Evolutionary conservation across 306 rosid species (phyloP), one percentile per base, ranked within the genome.

Genomic region (Adenanthera pavonina): DNA sequence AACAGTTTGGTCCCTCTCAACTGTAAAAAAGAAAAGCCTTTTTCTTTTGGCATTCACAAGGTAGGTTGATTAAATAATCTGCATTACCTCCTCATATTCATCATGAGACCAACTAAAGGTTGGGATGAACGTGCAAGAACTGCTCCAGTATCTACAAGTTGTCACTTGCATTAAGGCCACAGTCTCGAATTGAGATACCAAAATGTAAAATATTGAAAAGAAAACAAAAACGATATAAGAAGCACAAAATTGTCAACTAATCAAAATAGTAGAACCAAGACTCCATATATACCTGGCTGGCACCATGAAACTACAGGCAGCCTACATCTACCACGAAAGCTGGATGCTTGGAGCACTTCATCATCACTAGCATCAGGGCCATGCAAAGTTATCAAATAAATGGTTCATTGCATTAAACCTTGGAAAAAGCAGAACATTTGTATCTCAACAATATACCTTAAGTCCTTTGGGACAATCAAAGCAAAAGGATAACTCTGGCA

Each of bases 71-170:
- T 66, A 76, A 72, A 69, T 60, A 79, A 41, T 56, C 53, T 33
- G 47, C 51, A 82, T 89, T 93, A 95, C 99, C 99, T 95, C 90
- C 98, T 92, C 94, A 91, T 88, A 86, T 92, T 95, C 96, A 89
- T 92, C 99, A 95, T 92, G 82, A 95, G 85, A 80, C 99, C 99
- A 87, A 93, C 98, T 78, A 93, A 81, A 64, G 99, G 99, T 84
- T 95, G 99, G 83, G 99, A 91, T 78, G 99, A 95, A 74, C 98
- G 98, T 77, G 99, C 98, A 89, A 95, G 97, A 66, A 91, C 99
- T 53, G 98, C 99, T 87, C 99, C 99, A 30, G 90, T 90, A 82
- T 68, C 99, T 95, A 84, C 17, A 78, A 83, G 7, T 85, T 69
- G 75, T 59, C 83, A 73, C 53, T 69, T 54, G 79, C 73, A 59